Evolutionary conservation across 306 rosid species (phyloP).

Genomic region (Acacia acuminata): DNA sequence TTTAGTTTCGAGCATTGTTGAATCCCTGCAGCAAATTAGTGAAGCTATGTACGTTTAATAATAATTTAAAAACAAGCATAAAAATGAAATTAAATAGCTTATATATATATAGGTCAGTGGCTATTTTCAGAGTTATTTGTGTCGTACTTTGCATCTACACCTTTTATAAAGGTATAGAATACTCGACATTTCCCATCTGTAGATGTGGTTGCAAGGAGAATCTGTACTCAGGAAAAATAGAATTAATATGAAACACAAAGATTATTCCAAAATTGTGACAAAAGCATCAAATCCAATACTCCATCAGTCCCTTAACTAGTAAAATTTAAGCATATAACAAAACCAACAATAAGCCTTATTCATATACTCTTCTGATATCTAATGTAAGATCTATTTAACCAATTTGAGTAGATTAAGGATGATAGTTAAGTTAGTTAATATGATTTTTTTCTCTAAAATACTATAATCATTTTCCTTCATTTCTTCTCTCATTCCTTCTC

Average conservation of each 20-base stretch:
- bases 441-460: no score
- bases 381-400: no score
- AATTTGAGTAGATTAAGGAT: no score
- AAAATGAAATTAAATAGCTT: neutral
- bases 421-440: no score
- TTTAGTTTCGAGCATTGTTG: constrained; percentile 71
- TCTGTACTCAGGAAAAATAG: constrained; percentile 50
- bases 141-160: constrained; percentile 88
- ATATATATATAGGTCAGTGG: constrained; percentile 4
- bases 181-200: constrained; percentile 95
- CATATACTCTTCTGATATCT: no score
- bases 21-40: constrained; percentile 72
- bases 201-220: constrained; percentile 91
- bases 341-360: neutral
- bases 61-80: constrained; percentile 22
- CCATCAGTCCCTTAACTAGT: no score
- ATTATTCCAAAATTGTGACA: neutral
- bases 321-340: neutral
- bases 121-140: constrained; percentile 22
- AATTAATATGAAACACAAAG: neutral
- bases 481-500: no score
- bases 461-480: no score
- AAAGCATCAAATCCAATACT: neutral
- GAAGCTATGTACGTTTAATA: constrained; percentile 30
- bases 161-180: constrained; percentile 89